These are phyloP conservation scores for Eremothecium coryli DNA, from an alignment of 1,139 yeast species.

Conservation along the genomic window DNA sequence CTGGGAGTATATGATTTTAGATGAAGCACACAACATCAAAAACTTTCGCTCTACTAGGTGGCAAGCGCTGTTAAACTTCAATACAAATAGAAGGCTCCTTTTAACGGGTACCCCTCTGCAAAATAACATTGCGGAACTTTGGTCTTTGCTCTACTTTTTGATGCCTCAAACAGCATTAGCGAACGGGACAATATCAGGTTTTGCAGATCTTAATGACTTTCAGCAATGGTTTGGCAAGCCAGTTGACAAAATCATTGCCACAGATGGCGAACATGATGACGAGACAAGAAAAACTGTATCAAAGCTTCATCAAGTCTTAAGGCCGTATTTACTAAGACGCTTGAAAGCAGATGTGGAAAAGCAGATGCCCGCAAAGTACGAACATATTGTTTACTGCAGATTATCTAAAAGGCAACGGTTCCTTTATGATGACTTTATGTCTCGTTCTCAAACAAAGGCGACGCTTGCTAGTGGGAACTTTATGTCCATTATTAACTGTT, in stretches of 20 bases:
- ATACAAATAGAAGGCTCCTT: constrained; percentile 76
- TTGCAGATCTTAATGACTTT: constrained; percentile 90
- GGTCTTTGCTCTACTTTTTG: constrained; percentile 86
- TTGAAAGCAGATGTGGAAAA: constrained; percentile 94
- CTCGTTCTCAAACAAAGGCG: constrained; percentile 89
- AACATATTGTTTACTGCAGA: constrained; percentile 87
- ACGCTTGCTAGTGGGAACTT: constrained; percentile 93
- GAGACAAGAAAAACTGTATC: constrained; percentile 83
- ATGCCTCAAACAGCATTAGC: constrained; percentile 74
- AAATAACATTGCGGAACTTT: constrained; percentile 81
- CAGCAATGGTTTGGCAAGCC: constrained; percentile 99
- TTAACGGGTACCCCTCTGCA: constrained; percentile 95
- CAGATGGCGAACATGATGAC: constrained; percentile 43
- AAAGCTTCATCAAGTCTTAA: constrained; percentile 81
- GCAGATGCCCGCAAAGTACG: constrained; percentile 98
- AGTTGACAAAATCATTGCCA: constrained; percentile 83
- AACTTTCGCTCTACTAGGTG: constrained; percentile 93
- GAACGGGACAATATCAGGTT: constrained; percentile 62
- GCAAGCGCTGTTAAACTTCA: constrained; percentile 91
- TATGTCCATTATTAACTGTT: constrained; percentile 87
- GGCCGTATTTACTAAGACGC: constrained; percentile 87
- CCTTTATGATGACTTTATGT: constrained; percentile 93
- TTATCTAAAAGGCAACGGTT: constrained; percentile 87
- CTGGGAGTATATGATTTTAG: constrained; percentile 95
- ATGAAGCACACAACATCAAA: constrained; percentile 97